Evolutionary conservation across 2,329 filamentous ascomycete genomes (phyloP).

Genomic region (Colletotrichum navitas): DNA sequence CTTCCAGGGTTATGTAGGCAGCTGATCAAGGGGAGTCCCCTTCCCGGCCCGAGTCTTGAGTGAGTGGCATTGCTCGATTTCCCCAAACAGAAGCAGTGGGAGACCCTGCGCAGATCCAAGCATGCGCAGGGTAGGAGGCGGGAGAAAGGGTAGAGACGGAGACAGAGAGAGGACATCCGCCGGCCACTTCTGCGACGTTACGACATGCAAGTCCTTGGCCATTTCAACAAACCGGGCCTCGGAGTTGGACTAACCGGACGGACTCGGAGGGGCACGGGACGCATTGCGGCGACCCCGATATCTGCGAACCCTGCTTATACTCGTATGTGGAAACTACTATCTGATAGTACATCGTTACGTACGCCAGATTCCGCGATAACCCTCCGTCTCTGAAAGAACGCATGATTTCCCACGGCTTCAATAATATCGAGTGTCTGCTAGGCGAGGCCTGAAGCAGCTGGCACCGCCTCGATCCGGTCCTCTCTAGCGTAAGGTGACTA

Average conservation of each 20-base stretch:
- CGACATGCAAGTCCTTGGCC: background rate
- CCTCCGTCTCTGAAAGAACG: background rate
- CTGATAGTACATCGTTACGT: background rate
- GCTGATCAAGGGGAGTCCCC: background rate
- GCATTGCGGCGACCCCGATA: constrained; percentile 28
- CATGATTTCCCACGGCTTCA: background rate
- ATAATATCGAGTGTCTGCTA: background rate
- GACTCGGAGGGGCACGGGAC: background rate
- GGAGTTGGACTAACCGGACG: background rate
- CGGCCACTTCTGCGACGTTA: constrained; percentile 25
- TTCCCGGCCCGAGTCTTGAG: background rate
- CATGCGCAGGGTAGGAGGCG: background rate
- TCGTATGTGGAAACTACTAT: too few species aligned
- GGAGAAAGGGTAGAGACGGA: background rate
- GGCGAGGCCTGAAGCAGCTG: background rate
- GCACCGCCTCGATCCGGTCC: background rate
- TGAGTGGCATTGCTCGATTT: constrained; percentile 20
- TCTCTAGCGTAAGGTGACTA: background rate
- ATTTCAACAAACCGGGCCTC: background rate
- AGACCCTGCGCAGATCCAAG: constrained; percentile 3
- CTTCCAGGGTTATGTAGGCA: background rate
- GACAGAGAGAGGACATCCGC: background rate
- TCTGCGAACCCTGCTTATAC: background rate
- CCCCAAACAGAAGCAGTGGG: constrained; percentile 12
- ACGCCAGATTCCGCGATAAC: background rate